These are phyloP conservation scores for Cyclocybe cylindracea DNA, from an alignment of 768 basidiomycete species.

Conservation along the genomic window DNA sequence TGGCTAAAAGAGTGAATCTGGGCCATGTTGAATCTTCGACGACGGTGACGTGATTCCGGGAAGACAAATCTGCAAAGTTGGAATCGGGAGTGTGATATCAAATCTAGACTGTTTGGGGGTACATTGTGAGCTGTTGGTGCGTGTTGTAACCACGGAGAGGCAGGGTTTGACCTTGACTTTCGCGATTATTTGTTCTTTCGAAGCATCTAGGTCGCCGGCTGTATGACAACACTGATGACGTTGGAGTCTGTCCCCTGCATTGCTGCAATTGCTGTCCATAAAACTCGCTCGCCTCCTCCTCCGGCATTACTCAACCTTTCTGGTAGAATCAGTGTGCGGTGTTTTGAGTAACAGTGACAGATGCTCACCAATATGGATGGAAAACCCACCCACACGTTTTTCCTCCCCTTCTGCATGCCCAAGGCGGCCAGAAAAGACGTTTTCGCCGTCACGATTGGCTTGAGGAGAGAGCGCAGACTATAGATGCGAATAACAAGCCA, in stretches of 20 bases:
- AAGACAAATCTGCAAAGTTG: constrained; percentile 76
- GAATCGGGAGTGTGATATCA: constrained; percentile 70
- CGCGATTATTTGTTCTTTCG: constrained; percentile 76
- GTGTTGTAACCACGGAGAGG: neutral
- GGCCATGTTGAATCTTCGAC: constrained; percentile 86
- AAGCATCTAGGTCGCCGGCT: constrained; percentile 82
- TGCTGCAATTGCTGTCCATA: constrained; percentile 87
- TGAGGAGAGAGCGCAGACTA: constrained; percentile 16
- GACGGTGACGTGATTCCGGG: constrained; percentile 62
- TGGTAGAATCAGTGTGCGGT: constrained; percentile 34
- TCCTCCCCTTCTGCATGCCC: constrained; percentile 20
- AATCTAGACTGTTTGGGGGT: constrained; percentile 65
- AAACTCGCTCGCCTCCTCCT: constrained; percentile 93
- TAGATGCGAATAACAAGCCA: constrained; percentile 21
- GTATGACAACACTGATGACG: constrained; percentile 78
- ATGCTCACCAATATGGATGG: constrained; percentile 90
- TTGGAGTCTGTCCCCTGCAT: constrained; percentile 69
- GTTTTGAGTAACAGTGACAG: neutral
- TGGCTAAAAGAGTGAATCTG: constrained; percentile 90
- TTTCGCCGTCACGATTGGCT: constrained; percentile 19
- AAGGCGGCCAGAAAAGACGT: constrained; percentile 21
- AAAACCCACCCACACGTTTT: constrained; percentile 74
- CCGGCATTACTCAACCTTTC: constrained; percentile 77
- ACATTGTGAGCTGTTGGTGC: neutral
- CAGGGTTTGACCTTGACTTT: constrained; percentile 72